phyloP scores from a whole-genome alignment of 1,139 yeast species.

The Candida tetrigidarum region DNA sequence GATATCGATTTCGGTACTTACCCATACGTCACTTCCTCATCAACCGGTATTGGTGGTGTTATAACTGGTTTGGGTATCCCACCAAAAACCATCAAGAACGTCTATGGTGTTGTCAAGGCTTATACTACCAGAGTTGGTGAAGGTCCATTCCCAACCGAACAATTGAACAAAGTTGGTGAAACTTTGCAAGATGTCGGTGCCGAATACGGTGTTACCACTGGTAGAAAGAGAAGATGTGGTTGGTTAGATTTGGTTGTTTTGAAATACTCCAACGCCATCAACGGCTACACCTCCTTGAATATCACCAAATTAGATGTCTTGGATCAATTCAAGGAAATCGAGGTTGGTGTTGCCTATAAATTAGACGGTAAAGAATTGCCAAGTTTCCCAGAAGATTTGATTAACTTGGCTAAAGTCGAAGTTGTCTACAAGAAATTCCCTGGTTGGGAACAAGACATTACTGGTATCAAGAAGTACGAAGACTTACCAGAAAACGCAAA shows the following conservation, averaged over 20 bases:
- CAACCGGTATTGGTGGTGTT: constrained; percentile 98
- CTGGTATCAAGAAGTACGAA: constrained; percentile 65
- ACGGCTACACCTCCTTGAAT: constrained; percentile 93
- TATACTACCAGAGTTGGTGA: constrained; percentile 99
- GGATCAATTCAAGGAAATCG: constrained; percentile 84
- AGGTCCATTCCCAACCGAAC: constrained; percentile 99
- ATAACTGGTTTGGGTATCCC: constrained; percentile 97
- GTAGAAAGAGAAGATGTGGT: constrained; percentile 99
- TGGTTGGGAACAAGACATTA: constrained; percentile 92
- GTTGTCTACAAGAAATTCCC: constrained; percentile 89
- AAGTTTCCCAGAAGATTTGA: constrained; percentile 92
- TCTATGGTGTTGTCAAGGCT: constrained; percentile 97
- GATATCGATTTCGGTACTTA: constrained; percentile 98
- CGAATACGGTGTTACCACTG: constrained; percentile 98
- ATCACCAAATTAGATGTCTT: constrained; percentile 95
- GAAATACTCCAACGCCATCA: constrained; percentile 86
- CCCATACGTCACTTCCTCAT: constrained; percentile 95
- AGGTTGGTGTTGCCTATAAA: constrained; percentile 84
- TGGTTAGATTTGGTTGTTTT: constrained; percentile 98
- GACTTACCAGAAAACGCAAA: constrained; percentile 90
- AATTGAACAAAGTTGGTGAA: constrained; percentile 85
- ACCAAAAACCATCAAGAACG: constrained; percentile 75
- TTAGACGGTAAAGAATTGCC: constrained; percentile 74
- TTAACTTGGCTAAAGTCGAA: constrained; percentile 81
- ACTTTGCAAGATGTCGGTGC: constrained; percentile 90